Percentiles rank a stretch among this genome's conserved stretches.
phyloP scores from a whole-genome alignment of 169 alveolate species.

The Hepatocystis sp. region DNA sequence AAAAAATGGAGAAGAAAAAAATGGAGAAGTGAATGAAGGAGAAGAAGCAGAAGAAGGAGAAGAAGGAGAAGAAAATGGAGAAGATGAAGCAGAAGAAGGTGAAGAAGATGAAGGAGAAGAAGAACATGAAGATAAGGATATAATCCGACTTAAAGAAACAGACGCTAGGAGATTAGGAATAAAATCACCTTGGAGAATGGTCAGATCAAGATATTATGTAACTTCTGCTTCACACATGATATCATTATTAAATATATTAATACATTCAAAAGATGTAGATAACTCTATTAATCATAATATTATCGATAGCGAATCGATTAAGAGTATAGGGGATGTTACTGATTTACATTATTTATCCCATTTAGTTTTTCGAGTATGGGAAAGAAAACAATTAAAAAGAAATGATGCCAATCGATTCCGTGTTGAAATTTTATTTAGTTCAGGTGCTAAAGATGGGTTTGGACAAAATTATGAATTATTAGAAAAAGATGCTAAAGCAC shows the following conservation, averaged over 20 bases:
- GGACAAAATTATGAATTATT: slow-evolving; percentile 84
- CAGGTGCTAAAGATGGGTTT: slow-evolving; percentile 88
- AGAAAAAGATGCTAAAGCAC: slow-evolving; percentile 82
- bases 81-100: slow-evolving; percentile 9
- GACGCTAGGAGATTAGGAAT: slow-evolving; percentile 90
- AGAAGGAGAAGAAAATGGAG: slow-evolving; percentile 2
- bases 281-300: slow-evolving; percentile 76
- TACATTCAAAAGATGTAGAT: slow-evolving; percentile 80
- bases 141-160: slow-evolving; percentile 84
- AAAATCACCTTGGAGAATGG: slow-evolving; percentile 90
- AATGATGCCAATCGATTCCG: slow-evolving; percentile 76
- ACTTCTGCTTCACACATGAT: slow-evolving; percentile 92
- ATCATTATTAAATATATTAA: slow-evolving; percentile 84
- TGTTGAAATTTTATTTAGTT: slow-evolving; percentile 87
- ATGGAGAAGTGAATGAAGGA: not conserved
- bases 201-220: slow-evolving; percentile 91
- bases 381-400: slow-evolving; percentile 76
- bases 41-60: not conserved
- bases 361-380: slow-evolving; percentile 89
- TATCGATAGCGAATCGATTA: slow-evolving; percentile 77
- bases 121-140: slow-evolving; percentile 82
- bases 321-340: slow-evolving; percentile 76
- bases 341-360: slow-evolving; percentile 90
- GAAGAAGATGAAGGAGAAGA: slow-evolving; percentile 45
- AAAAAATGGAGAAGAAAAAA: too few species aligned